Evolutionary conservation across 768 basidiomycete species (phyloP).

Genomic region (Leucocoprinus sp.): DNA sequence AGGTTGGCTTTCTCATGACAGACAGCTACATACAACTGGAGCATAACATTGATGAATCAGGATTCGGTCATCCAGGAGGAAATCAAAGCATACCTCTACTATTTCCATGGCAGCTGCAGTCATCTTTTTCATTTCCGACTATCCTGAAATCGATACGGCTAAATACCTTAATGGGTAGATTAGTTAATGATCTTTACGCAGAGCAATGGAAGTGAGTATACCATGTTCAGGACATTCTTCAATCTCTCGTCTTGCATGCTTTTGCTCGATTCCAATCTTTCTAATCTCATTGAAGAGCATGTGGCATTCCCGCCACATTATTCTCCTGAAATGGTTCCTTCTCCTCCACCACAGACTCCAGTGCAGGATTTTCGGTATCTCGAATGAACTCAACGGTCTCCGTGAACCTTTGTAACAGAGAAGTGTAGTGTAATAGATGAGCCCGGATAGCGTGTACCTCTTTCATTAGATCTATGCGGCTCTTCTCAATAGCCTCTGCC

Average conservation of each 20-base stretch:
- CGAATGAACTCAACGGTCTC: conserved; percentile 39
- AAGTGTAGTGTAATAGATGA: conserved; percentile 41
- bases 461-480: conserved; percentile 36
- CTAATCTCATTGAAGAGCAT: conserved; percentile 36
- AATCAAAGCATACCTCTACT: conserved; percentile 18
- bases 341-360: conserved; percentile 14
- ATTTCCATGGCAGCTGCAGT: conserved; percentile 34
- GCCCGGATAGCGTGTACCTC: conserved; percentile 46
- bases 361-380: conserved; percentile 33
- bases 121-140: conserved; percentile 36
- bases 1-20: no score
- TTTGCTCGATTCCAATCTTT: conserved; percentile 29
- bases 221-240: conserved; percentile 37
- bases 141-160: conserved; percentile 43
- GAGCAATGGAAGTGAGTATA: conserved; percentile 11
- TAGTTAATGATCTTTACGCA: no score
- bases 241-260: conserved; percentile 28
- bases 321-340: conserved; percentile 1
- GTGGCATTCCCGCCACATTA: conserved; percentile 30
- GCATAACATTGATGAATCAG: no score
- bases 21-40: no score
- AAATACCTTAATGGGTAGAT: no score
- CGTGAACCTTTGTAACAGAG: conserved; percentile 38
- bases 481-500: conserved; percentile 31
- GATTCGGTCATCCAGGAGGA: neutral